A percentile compares a stretch with the other conserved stretches of the same genome.
phyloP scores from a whole-genome alignment of 345 rosid species.

The Boechera stricta region DNA sequence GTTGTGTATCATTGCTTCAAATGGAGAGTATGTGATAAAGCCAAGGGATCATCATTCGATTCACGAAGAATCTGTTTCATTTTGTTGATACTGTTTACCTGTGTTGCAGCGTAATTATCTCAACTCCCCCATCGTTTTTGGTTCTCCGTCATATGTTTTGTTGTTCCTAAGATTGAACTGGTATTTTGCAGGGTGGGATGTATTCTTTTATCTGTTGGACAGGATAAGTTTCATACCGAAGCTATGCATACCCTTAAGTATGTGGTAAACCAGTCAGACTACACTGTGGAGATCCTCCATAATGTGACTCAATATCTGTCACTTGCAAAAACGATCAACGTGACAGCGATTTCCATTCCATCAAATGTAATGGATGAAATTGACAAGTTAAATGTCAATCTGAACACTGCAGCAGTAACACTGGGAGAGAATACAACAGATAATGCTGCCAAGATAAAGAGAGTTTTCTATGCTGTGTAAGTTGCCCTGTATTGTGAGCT shows the following conservation, averaged over 20 bases:
- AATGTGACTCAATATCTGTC: slow-evolving; percentile 88
- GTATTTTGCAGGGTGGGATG: slow-evolving; percentile 74
- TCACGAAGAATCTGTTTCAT: slow-evolving; percentile 68
- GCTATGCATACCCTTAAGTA: slow-evolving; percentile 76
- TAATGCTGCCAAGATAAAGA: slow-evolving; percentile 70
- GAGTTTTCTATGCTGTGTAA: slow-evolving; percentile 73
- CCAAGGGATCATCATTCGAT: slow-evolving; percentile 50
- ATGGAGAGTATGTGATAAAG: slow-evolving; percentile 66
- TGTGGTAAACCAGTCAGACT: slow-evolving; percentile 94
- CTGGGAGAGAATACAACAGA: slow-evolving; percentile 71
- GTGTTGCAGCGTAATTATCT: slow-evolving; percentile 81
- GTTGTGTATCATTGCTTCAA: slow-evolving; percentile 61
- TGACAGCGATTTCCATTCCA: slow-evolving; percentile 81
- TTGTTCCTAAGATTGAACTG: slow-evolving; percentile 22
- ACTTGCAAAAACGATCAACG: slow-evolving; percentile 87
- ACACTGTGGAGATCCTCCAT: slow-evolving; percentile 76
- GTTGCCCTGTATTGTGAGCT: slow-evolving; percentile 39
- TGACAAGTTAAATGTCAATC: slow-evolving; percentile 77
- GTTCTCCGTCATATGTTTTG: not conserved
- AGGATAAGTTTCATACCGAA: slow-evolving; percentile 78
- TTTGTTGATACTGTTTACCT: slow-evolving; percentile 79
- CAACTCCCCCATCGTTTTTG: not conserved
- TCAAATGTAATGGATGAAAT: slow-evolving; percentile 69
- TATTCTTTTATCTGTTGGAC: slow-evolving; percentile 90
- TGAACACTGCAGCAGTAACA: slow-evolving; percentile 72